Conservation (phyloP, 441 rosid genomes). For the Daphne laureola region DNA sequence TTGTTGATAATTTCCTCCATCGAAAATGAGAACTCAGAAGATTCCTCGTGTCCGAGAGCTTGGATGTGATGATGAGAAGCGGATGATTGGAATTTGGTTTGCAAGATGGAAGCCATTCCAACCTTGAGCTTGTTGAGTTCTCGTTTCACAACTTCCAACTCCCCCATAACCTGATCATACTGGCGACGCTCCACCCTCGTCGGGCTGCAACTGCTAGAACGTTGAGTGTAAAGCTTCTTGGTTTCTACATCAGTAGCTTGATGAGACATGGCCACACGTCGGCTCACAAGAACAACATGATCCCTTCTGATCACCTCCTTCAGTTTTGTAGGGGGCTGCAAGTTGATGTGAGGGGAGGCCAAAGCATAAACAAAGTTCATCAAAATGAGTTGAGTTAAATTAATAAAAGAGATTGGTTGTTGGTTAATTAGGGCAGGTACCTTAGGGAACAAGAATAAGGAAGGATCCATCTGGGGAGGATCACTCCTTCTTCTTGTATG, state of each 20-base stretch:
- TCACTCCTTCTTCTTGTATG: constrained; percentile 31
- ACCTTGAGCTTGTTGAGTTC: constrained; percentile 61
- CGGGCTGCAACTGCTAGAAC: constrained; percentile 18
- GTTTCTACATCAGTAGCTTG: constrained; percentile 39
- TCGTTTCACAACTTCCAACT: constrained; percentile 47
- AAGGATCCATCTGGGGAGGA: constrained; percentile 31
- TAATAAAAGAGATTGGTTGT: neutral
- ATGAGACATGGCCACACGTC: constrained; percentile 29
- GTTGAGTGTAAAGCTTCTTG: constrained; percentile 8
- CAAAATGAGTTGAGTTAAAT: neutral
- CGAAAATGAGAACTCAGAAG: constrained; percentile 19
- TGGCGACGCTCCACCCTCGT: constrained; percentile 11
- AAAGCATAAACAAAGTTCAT: constrained; percentile 2
- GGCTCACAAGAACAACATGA: constrained; percentile 31
- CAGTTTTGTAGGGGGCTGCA: constrained; percentile 34
- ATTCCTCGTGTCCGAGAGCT: constrained; percentile 36
- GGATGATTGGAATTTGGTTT: neutral
- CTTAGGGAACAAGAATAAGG: neutral
- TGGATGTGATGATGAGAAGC: constrained; percentile 33
- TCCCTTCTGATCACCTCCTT: constrained; percentile 46
- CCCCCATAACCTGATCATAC: constrained; percentile 32
- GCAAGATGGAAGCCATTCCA: constrained; percentile 41
- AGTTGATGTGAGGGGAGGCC: neutral
- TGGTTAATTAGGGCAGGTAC: no score
- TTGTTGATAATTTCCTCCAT: constrained; percentile 26